Evolutionary conservation across 441 rosid genomes (phyloP).

Genomic region (Bruguiera hainesii): DNA sequence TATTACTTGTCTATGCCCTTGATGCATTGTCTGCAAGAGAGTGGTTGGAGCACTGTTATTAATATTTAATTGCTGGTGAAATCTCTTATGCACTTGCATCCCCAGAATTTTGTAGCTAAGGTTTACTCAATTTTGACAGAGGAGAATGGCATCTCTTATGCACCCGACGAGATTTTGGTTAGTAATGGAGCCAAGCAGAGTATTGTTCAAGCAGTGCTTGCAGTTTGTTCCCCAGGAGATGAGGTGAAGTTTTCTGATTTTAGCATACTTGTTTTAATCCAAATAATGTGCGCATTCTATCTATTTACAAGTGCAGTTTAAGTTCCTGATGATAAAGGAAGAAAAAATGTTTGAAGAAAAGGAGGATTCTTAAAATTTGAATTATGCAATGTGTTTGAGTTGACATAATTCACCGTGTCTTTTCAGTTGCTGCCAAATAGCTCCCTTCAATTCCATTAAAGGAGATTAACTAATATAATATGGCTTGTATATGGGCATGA

Average conservation of each 20-base stretch:
- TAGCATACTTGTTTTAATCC: background rate
- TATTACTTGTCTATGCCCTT: background rate
- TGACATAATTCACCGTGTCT: conserved; percentile 1
- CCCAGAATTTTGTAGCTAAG: background rate
- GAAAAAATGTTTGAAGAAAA: too few relatives aligned
- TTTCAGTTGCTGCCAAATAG: background rate
- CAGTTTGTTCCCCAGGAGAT: conserved; percentile 91
- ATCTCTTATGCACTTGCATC: too few relatives aligned
- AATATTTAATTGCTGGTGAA: background rate
- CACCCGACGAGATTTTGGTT: conserved; percentile 80
- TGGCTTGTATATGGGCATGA: too few relatives aligned
- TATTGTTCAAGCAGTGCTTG: conserved; percentile 70
- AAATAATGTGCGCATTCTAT: background rate
- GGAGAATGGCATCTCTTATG: conserved; percentile 82
- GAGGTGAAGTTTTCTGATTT: conserved; percentile 51
- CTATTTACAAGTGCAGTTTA: background rate
- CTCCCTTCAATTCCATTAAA: background rate
- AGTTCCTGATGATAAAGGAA: background rate
- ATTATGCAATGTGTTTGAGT: background rate
- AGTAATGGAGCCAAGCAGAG: conserved; percentile 98
- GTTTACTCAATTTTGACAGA: conserved; percentile 32
- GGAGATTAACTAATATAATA: background rate
- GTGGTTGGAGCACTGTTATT: background rate
- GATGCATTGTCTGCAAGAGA: background rate
- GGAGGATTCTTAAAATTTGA: background rate